Percentiles rank a stretch among this genome's conserved stretches.
These are phyloP conservation scores for Bruguiera parviflora DNA, from an alignment of 345 rosid genomes.

Conservation along the genomic window DNA sequence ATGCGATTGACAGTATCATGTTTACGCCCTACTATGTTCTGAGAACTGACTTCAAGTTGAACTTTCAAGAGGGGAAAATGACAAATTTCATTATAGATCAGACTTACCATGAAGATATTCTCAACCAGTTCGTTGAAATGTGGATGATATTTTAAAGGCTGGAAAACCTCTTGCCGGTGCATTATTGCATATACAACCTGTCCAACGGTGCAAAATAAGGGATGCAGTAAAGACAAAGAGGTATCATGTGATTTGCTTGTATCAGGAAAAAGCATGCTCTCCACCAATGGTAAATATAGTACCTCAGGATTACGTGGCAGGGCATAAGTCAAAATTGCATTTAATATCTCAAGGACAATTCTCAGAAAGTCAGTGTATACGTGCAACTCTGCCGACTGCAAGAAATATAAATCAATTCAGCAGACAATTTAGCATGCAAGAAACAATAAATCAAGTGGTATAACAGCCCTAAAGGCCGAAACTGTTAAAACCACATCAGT, in stretches of 20 bases:
- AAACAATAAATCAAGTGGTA: background rate
- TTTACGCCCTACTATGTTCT: no score
- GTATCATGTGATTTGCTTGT: background rate
- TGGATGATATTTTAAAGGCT: constrained; percentile 86
- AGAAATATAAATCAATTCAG: constrained; percentile 13
- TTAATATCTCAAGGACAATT: constrained; percentile 88
- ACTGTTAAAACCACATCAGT: background rate
- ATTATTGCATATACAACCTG: constrained; percentile 92
- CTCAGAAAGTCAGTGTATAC: constrained; percentile 94
- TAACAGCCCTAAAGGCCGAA: background rate
- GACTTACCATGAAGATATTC: constrained; percentile 68
- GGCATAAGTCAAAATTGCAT: constrained; percentile 88
- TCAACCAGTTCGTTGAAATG: constrained; percentile 84
- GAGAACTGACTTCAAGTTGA: background rate
- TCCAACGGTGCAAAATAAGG: constrained; percentile 9
- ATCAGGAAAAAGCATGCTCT: background rate
- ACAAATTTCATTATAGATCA: background rate
- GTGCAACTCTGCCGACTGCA: constrained; percentile 85
- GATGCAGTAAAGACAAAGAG: background rate
- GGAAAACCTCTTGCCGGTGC: constrained; percentile 95
- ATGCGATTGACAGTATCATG: no score
- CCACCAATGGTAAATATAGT: background rate
- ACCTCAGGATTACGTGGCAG: constrained; percentile 98
- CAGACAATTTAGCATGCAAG: constrained; percentile 4
- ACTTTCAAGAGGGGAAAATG: background rate